Percentiles rank a stretch among this genome's conserved stretches.
Evolutionary conservation across 2,329 filamentous ascomycete genomes (phyloP).

Genomic region (Trichoderma breve): DNA sequence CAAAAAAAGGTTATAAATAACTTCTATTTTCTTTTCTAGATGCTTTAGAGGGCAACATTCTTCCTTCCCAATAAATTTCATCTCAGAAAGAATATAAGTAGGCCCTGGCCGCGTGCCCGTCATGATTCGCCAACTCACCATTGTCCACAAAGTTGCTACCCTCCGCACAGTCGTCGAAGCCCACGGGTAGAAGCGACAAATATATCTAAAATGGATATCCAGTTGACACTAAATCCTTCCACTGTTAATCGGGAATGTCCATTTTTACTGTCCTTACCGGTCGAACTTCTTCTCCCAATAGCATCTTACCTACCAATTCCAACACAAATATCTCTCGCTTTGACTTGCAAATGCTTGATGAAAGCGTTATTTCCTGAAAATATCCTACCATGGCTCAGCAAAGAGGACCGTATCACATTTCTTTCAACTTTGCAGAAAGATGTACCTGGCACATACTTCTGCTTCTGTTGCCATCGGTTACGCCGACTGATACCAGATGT

Average conservation of each 20-base stretch:
- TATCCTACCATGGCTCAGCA: neutral
- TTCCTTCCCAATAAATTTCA: no score
- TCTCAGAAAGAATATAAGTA: no score
- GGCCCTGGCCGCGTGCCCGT: no score
- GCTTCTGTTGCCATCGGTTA: neutral
- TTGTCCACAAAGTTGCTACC: neutral
- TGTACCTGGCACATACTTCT: neutral
- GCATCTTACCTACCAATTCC: neutral
- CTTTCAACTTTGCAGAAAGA: neutral
- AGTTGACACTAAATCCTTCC: neutral
- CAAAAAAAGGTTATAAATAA: no score
- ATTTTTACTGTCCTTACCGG: neutral
- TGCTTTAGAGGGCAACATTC: no score
- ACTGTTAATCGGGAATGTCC: neutral
- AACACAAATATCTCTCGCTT: neutral
- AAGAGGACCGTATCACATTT: neutral
- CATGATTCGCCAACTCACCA: no score
- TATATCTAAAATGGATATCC: neutral
- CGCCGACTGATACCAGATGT: neutral
- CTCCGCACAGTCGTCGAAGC: neutral
- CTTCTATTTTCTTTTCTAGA: no score
- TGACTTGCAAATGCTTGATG: neutral
- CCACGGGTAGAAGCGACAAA: neutral
- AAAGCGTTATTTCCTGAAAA: neutral
- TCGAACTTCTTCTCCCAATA: neutral